Evolutionary conservation across 352 stramenopile species (phyloP).

Genomic region (Globisporangium nagaii): DNA sequence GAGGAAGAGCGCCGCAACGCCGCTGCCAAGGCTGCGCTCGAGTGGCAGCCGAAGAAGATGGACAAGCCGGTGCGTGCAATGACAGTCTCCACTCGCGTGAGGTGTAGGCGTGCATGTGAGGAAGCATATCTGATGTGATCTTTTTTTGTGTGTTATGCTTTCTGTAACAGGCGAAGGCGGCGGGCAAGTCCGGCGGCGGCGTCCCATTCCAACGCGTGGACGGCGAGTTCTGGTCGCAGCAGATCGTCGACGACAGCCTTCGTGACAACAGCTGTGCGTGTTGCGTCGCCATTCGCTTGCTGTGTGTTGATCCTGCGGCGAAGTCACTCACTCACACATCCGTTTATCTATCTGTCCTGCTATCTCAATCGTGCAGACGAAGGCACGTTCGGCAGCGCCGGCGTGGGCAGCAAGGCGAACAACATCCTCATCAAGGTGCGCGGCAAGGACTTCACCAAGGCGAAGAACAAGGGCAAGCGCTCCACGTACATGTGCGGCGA

Average conservation of each 20-base stretch:
- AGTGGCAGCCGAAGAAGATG: conserved; percentile 91
- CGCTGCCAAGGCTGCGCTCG: conserved; percentile 84
- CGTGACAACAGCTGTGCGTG: conserved; percentile 95
- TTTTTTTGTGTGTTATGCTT: conserved; percentile 5
- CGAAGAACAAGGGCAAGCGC: conserved; percentile 99
- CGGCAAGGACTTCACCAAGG: conserved; percentile 99
- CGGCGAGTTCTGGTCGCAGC: conserved; percentile 91
- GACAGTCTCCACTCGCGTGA: too few relatives aligned
- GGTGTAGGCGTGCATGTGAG: too few relatives aligned
- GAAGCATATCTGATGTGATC: neutral
- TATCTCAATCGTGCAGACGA: conserved; percentile 61
- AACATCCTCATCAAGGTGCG: conserved; percentile 96
- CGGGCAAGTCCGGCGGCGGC: conserved; percentile 80
- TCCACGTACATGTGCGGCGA: conserved; percentile 93
- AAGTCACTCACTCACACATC: neutral
- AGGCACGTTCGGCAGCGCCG: conserved; percentile 92
- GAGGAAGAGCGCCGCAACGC: conserved; percentile 63
- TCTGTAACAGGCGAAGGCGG: conserved; percentile 22
- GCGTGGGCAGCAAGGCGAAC: conserved; percentile 97
- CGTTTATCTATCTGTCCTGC: neutral
- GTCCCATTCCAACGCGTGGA: conserved; percentile 98
- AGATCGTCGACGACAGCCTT: conserved; percentile 91
- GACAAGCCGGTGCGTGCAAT: conserved; percentile 44
- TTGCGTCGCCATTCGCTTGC: neutral
- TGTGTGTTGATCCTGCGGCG: neutral